Percentiles rank a stretch among this genome's conserved stretches.
Evolutionary conservation across 2,329 filamentous ascomycete species (phyloP).

Genomic region (Botryotinia calthae): DNA sequence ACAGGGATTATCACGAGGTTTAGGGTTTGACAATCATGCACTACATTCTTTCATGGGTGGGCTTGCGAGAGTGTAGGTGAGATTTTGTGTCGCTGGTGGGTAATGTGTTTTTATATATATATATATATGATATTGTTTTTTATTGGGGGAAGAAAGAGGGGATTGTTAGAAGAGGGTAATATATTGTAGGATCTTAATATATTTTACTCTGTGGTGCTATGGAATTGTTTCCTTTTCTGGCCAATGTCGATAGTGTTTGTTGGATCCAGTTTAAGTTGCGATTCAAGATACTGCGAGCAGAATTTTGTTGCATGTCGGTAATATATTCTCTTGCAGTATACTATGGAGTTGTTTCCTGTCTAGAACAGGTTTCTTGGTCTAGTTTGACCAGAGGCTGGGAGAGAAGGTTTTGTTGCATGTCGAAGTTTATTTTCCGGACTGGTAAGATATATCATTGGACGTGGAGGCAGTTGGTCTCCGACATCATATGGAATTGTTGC

Average conservation of each 20-base stretch:
- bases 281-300: not conserved
- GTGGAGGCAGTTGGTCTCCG: not conserved
- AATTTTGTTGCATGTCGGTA: not conserved
- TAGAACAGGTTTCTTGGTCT: not conserved
- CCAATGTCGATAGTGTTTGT: not conserved
- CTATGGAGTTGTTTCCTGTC: not conserved
- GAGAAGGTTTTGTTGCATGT: not conserved
- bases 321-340: not conserved
- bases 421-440: not conserved
- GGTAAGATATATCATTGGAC: not conserved
- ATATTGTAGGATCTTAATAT: not conserved
- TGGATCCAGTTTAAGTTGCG: not conserved
- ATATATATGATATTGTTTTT: not conserved
- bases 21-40: not conserved
- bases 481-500: not conserved
- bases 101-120: not conserved
- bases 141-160: no score
- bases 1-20: conserved; percentile 11
- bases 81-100: not conserved
- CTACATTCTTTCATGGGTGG: not conserved
- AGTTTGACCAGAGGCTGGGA: not conserved
- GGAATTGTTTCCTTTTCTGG: not conserved
- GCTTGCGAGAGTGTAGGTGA: not conserved
- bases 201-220: not conserved
- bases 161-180: not conserved